phyloP scores from a whole-genome alignment of 2,329 filamentous ascomycete genomes.

The Penicillium sp. region DNA sequence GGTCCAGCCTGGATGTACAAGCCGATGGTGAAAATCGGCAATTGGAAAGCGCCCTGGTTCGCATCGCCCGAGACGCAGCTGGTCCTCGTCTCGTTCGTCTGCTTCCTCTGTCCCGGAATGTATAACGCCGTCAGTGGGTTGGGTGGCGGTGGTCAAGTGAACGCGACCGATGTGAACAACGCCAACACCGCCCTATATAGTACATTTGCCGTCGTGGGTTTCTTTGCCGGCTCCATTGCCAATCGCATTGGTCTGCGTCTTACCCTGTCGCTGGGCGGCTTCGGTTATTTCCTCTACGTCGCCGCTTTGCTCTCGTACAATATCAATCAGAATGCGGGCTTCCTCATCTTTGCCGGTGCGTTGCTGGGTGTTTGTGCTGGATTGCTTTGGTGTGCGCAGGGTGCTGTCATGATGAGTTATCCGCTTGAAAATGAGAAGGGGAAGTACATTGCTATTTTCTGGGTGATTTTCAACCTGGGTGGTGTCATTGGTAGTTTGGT shows the following conservation, averaged over 20 bases:
- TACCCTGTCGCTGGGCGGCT: constrained; percentile 51
- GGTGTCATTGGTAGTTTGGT: constrained; percentile 81
- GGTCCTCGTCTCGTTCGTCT: constrained; percentile 70
- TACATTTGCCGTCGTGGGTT: constrained; percentile 69
- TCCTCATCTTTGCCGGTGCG: constrained; percentile 55
- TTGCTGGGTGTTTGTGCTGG: constrained; percentile 55
- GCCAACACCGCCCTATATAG: constrained; percentile 74
- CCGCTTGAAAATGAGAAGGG: constrained; percentile 81
- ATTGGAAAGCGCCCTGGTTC: constrained; percentile 65
- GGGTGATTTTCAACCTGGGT: constrained; percentile 93
- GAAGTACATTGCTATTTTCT: constrained; percentile 87
- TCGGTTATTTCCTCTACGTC: constrained; percentile 55
- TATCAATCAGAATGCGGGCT: constrained; percentile 52
- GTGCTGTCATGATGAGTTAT: constrained; percentile 73
- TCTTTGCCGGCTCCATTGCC: constrained; percentile 61
- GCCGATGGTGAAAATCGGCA: constrained; percentile 57
- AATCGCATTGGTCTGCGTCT: constrained; percentile 50
- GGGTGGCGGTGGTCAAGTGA: constrained; percentile 66
- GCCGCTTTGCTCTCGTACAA: constrained; percentile 57
- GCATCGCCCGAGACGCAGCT: constrained; percentile 75
- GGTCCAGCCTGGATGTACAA: constrained; percentile 69
- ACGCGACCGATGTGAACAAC: constrained; percentile 64
- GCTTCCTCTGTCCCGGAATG: constrained; percentile 74
- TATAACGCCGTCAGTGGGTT: constrained; percentile 70
- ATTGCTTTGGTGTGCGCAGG: constrained; percentile 57